Conservation (phyloP, 768 basidiomycete genomes). For the Boletus insuetus region DNA sequence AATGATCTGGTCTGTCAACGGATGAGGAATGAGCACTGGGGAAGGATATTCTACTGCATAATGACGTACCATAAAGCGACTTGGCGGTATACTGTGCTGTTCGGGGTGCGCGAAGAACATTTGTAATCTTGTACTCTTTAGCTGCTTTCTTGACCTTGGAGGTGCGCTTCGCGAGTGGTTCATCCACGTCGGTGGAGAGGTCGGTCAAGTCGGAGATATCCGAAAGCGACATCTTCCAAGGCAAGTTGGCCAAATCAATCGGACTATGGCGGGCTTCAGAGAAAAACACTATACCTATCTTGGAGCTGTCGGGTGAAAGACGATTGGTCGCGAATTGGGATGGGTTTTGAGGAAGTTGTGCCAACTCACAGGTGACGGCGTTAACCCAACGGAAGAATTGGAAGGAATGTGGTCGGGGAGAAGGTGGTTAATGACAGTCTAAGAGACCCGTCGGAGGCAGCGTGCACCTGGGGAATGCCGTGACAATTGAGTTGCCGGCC, state of each 20-base stretch:
- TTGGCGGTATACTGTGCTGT: slow-evolving; percentile 42
- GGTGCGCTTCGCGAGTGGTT: slow-evolving; percentile 24
- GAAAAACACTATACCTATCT: neutral
- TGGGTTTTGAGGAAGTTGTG: neutral
- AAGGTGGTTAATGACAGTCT: neutral
- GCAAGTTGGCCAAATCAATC: neutral
- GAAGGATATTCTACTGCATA: neutral
- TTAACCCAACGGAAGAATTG: neutral
- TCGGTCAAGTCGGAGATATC: slow-evolving; percentile 49
- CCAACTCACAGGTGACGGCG: neutral
- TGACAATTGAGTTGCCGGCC: slow-evolving; percentile 1
- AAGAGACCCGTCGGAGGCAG: neutral
- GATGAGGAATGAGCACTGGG: neutral
- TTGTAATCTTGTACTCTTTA: slow-evolving; percentile 31
- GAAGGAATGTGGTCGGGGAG: neutral
- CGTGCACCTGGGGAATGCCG: slow-evolving; percentile 9
- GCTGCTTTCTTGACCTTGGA: slow-evolving; percentile 22
- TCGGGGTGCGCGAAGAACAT: slow-evolving; percentile 37
- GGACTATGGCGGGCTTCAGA: neutral
- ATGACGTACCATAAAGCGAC: slow-evolving; percentile 41
- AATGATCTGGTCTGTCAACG: slow-evolving; percentile 43
- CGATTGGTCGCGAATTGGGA: neutral
- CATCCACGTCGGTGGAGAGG: slow-evolving; percentile 40
- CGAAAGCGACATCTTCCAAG: slow-evolving; percentile 33
- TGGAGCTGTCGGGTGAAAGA: neutral